Evolutionary conservation across 2,329 filamentous ascomycete species (phyloP).

Genomic region (Botryosphaeria agaves): DNA sequence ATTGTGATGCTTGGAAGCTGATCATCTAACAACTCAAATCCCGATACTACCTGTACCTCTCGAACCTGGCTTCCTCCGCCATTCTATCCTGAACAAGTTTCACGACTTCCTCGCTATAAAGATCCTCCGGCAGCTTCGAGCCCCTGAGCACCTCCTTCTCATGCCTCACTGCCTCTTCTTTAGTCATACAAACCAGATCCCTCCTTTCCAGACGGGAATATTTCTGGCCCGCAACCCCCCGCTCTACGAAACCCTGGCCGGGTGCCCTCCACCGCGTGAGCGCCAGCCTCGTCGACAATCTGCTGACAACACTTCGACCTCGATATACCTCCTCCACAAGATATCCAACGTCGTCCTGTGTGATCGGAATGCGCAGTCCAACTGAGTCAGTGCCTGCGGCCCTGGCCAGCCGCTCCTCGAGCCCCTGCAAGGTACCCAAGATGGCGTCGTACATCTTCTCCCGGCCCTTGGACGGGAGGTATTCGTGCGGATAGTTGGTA

Average conservation of each 20-base stretch:
- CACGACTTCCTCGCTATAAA: slow-evolving; percentile 56
- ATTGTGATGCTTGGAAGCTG: no score
- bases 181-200: slow-evolving; percentile 81
- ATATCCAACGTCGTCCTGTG: slow-evolving; percentile 67
- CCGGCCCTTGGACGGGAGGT: slow-evolving; percentile 60
- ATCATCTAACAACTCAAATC: no score
- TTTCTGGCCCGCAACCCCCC: slow-evolving; percentile 57
- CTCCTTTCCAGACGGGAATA: slow-evolving; percentile 48
- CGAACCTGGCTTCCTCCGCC: slow-evolving; percentile 37
- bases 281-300: slow-evolving; percentile 59
- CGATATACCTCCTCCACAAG: slow-evolving; percentile 77
- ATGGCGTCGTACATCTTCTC: slow-evolving; percentile 90
- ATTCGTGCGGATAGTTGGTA: slow-evolving; percentile 70
- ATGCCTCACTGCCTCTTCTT: slow-evolving; percentile 69
- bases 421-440: slow-evolving; percentile 54
- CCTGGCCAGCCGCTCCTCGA: slow-evolving; percentile 59
- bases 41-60: background rate
- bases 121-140: slow-evolving; percentile 45
- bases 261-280: slow-evolving; percentile 70
- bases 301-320: slow-evolving; percentile 54
- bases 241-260: slow-evolving; percentile 41
- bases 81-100: slow-evolving; percentile 48
- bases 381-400: slow-evolving; percentile 35
- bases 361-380: slow-evolving; percentile 67
- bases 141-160: slow-evolving; percentile 63